Conservation (phyloP, 1,284 basidiomycete species). For the Gymnopus androsaceus region DNA sequence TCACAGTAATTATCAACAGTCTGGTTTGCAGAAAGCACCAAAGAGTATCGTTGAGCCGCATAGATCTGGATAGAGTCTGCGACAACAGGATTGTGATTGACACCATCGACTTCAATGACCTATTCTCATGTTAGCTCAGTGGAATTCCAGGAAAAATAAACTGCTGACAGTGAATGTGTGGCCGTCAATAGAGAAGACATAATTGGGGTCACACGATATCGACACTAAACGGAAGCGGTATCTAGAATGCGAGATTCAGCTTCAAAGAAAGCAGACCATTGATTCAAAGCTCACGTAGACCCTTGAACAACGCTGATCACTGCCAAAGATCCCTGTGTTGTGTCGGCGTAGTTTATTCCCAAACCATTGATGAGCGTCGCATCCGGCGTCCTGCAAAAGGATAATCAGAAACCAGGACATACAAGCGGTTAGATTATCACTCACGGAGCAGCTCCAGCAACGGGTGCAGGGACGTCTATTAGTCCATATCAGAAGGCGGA, state of each 20-base stretch:
- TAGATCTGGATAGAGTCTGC: slow-evolving; percentile 41
- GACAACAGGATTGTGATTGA: slow-evolving; percentile 37
- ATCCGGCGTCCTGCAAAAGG: slow-evolving; percentile 25
- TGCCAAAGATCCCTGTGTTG: slow-evolving; percentile 25
- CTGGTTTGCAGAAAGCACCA: slow-evolving; percentile 34
- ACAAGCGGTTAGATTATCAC: not conserved
- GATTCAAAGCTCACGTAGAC: slow-evolving; percentile 22
- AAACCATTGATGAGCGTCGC: slow-evolving; percentile 42
- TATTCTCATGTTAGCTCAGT: slow-evolving; percentile 13
- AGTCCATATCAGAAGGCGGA: not conserved
- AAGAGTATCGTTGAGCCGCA: slow-evolving; percentile 38
- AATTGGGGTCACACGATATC: slow-evolving; percentile 36
- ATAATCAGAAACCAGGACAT: slow-evolving; percentile 13
- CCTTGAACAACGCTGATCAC: slow-evolving; percentile 28
- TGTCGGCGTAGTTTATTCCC: slow-evolving; percentile 37
- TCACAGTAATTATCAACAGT: slow-evolving; percentile 24
- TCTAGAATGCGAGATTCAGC: slow-evolving; percentile 6
- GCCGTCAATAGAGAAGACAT: slow-evolving; percentile 42
- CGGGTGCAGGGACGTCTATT: slow-evolving; percentile 1
- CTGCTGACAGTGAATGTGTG: slow-evolving; percentile 32
- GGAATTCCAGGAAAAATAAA: slow-evolving; percentile 12
- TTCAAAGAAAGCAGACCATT: not conserved
- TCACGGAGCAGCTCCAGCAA: not conserved
- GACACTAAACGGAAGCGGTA: slow-evolving; percentile 40
- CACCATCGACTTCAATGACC: slow-evolving; percentile 57